Evolutionary conservation across 352 stramenopile genomes (phyloP).

Genomic region (Pythium volutum): DNA sequence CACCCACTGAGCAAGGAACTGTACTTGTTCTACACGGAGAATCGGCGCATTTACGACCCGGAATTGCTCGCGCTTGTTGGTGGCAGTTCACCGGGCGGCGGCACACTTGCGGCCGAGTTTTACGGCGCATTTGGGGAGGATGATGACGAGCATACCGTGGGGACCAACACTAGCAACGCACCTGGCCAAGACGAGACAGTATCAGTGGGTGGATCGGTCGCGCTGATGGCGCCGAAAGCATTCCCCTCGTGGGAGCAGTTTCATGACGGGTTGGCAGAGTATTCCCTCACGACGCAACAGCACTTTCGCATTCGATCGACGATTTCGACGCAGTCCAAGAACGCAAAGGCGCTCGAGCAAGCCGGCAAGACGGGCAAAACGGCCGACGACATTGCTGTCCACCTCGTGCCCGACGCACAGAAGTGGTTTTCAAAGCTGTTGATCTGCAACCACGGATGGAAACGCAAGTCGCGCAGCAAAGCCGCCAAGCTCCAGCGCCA

Average conservation of each 20-base stretch:
- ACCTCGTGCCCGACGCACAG: constrained; percentile 47
- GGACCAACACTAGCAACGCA: neutral
- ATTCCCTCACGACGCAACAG: constrained; percentile 56
- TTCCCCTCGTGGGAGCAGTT: constrained; percentile 63
- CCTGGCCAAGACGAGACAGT: neutral
- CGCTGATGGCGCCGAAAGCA: constrained; percentile 37
- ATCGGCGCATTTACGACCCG: constrained; percentile 73
- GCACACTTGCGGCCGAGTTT: constrained; percentile 1
- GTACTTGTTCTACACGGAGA: constrained; percentile 74
- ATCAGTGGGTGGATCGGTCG: constrained; percentile 5
- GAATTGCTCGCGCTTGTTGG: constrained; percentile 44
- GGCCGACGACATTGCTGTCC: constrained; percentile 18
- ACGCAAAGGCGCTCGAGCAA: constrained; percentile 47
- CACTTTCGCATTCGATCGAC: constrained; percentile 75
- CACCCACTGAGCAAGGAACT: constrained; percentile 71
- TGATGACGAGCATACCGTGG: constrained; percentile 1
- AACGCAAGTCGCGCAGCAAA: constrained; percentile 57
- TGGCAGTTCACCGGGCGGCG: constrained; percentile 8
- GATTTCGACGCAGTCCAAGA: constrained; percentile 54
- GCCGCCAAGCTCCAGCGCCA: constrained; percentile 4
- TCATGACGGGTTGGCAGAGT: constrained; percentile 50
- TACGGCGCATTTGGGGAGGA: constrained; percentile 19
- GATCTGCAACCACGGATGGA: constrained; percentile 76
- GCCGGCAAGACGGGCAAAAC: constrained; percentile 38
- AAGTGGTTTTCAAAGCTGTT: constrained; percentile 81